Evolutionary conservation across 2,329 filamentous ascomycete species (phyloP), one percentile per base, ranked within the genome.

Genomic region (Drechslerella stenobrocha): DNA sequence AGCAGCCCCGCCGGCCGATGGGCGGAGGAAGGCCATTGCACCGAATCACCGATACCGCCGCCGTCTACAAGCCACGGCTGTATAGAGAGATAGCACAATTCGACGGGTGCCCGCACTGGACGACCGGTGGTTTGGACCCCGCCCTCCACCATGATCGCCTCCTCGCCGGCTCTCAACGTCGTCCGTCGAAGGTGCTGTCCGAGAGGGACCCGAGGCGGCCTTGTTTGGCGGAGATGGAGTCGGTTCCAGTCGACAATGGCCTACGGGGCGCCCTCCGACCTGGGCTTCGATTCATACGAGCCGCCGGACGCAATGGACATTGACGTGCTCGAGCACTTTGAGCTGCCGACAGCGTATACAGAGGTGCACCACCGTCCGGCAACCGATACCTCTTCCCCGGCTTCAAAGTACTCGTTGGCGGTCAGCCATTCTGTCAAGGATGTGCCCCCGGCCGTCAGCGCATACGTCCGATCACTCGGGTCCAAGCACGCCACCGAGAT

Each of bases 151-250:
- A 67, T 67, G 63, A 60, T 67, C 44, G 9, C 32, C 18, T 67
- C 63, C 22, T 55, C 45, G 13, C 63, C 63, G 7, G 46, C 50
- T 18, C 44, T 59, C 55, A 67, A 51, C 51, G 26, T 60, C 63
- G 11, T 59, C 35, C 55, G 55, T 4, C 50, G 50, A 30, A 56
- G 48, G 50, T 50, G 46, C 28, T 67, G 55, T 40, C 63, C 63
- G 7, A 40, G 55, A 40, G 63, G 63, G 13, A 67, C 63, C 35
- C 48, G 50, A 40, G 55, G 63, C 46, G 55, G 63, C 6, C 35
- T 60, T 7, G 44, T 67, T 15, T 60, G 63, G 55, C 55, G 63
- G 45, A 44, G 63, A 67, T 60, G 63, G 63, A 59, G 22, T n/a
- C 63, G 63, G 15, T 56, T 67, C 23, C 63, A 67, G 47, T 60